Evolutionary conservation across 345 rosid genomes (phyloP), one percentile per base, ranked within the genome.

Genomic region (Salix koriyanagi): DNA sequence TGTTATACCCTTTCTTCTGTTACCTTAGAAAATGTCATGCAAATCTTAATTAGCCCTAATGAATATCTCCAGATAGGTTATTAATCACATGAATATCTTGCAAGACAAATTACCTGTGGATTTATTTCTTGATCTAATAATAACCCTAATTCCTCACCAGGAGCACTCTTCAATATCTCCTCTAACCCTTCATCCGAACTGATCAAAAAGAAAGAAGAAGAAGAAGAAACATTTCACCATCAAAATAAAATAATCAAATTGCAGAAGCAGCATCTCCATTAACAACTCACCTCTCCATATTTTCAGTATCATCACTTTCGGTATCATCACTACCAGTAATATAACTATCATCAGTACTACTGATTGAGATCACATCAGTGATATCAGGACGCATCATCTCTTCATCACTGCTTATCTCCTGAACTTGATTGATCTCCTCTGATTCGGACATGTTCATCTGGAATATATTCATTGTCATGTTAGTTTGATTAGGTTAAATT

Each of bases 131-230:
- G 44, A 58, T 46, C 60, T 48, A 32, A 32, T 32, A 32, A 32
- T 32, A 80, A 80, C 79, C 83, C 81, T 67, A 75, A 72, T 48
- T 74, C 74, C 37, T 23, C 44, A 12, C 36, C 64, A n/a, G 23
- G 34, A 19, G 23, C 36, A 14, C 5, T 39, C 42, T 69, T 34
- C 78, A 28, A 28, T 28, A 58, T 68, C 14, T 71, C 72, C 41
- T 67, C 79, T 26, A 30, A 9, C 14, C 65, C 77, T 77, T 65
- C 70, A 21, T 41, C 42, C 41, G 2, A 42, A 71, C 78, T 77
- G 67, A 80, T 71, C 62, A 21, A n/a, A 41, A 25, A 58, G 64
- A 58, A n/a, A 13, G 50, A 44, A 44, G 4, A 25, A 25, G 26
- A 44, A 44, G 14, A 44, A 44, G 2, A 44, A 44, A 2, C 16